Evolutionary conservation across 768 basidiomycete species (phyloP).

Genomic region (Pleurotus djamor): DNA sequence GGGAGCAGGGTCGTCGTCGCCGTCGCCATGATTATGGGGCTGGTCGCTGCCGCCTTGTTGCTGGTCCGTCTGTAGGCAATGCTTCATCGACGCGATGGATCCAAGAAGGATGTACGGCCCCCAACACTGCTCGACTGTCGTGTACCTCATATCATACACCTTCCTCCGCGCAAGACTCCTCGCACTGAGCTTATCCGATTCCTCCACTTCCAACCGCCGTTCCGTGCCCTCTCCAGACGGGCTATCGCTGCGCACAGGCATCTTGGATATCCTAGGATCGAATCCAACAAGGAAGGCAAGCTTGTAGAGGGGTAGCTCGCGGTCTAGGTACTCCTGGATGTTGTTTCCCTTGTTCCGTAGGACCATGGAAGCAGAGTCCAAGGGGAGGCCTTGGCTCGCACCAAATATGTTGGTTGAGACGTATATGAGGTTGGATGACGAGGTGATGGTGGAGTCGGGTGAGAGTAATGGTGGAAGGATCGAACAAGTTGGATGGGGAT

Average conservation of each 20-base stretch:
- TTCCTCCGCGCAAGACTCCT: constrained; percentile 29
- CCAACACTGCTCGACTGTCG: constrained; percentile 26
- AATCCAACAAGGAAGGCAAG: constrained; percentile 2
- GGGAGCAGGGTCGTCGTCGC: neutral
- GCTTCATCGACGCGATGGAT: neutral
- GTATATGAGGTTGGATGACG: constrained; percentile 6
- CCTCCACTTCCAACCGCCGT: constrained; percentile 9
- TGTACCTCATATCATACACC: constrained; percentile 33
- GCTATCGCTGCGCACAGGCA: neutral
- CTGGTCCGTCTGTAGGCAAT: neutral
- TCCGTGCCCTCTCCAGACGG: neutral
- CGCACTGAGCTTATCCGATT: constrained; percentile 10
- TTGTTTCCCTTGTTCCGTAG: neutral
- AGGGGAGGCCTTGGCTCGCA: neutral
- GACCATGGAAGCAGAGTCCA: neutral
- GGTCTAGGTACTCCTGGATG: neutral
- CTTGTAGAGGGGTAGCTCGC: neutral
- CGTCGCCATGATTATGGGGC: neutral
- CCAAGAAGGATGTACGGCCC: constrained; percentile 30
- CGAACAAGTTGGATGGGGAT: constrained; percentile 17
- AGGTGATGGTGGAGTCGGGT: constrained; percentile 19
- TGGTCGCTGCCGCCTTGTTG: neutral
- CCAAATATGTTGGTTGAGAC: neutral
- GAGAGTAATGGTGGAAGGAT: neutral
- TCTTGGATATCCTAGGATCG: neutral